These are phyloP conservation scores for Atalantia buxifolia DNA, from an alignment of 345 rosid species.

Conservation along the genomic window DNA sequence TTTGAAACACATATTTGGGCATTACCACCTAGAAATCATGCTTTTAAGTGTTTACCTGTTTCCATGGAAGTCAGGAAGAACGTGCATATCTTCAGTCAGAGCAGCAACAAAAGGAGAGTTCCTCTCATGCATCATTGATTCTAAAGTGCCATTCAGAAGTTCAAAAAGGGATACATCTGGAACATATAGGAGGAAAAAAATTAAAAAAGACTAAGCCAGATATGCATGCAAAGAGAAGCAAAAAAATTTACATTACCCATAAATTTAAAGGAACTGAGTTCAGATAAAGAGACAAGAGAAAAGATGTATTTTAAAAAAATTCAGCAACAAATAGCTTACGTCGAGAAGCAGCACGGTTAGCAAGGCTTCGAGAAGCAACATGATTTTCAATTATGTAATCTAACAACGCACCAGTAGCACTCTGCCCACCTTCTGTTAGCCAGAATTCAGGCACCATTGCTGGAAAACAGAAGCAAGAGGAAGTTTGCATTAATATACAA, in stretches of 20 bases:
- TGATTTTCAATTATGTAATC: constrained; percentile 86
- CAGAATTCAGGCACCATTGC: constrained; percentile 93
- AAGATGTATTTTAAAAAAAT: not conserved
- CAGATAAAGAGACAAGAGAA: not conserved
- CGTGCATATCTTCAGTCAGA: constrained; percentile 68
- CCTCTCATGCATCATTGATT: constrained; percentile 46
- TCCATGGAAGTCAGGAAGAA: constrained; percentile 93
- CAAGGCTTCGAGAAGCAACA: constrained; percentile 83
- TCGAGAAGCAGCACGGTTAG: constrained; percentile 87
- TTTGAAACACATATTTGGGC: constrained; percentile 3
- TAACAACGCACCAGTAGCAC: constrained; percentile 95
- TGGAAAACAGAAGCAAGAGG: constrained; percentile 24
- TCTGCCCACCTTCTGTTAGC: constrained; percentile 99
- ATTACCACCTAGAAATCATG: not conserved
- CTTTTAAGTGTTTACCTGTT: constrained; percentile 53
- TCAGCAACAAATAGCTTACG: constrained; percentile 38
- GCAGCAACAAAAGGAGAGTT: constrained; percentile 81
- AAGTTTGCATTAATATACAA: not conserved
- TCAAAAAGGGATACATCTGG: constrained; percentile 78
- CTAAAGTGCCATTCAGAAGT: constrained; percentile 60
- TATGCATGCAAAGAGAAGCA: not conserved
- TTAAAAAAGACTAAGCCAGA: not conserved
- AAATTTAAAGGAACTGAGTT: not conserved
- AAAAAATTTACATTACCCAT: not conserved
- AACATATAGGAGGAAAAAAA: constrained; percentile 10